Conservation (phyloP, 768 basidiomycete species). For the Leccinum subtestaceum region DNA sequence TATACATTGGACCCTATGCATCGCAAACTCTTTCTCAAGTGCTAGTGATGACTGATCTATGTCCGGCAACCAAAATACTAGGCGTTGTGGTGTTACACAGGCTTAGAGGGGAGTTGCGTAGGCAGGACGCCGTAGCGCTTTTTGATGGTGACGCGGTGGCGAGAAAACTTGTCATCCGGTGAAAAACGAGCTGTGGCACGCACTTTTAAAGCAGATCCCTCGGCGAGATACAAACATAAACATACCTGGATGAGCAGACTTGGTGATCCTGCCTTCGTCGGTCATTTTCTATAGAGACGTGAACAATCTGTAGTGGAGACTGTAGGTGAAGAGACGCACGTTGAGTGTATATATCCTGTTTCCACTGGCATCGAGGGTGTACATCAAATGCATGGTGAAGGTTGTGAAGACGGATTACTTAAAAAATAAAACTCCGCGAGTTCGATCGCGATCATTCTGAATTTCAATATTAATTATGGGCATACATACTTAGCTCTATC, state of each 20-base stretch:
- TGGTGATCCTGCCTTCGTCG: slow-evolving; percentile 77
- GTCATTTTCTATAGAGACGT: slow-evolving; percentile 70
- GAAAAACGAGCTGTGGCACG: slow-evolving; percentile 84
- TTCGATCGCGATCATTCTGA: not conserved
- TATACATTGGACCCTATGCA: not conserved
- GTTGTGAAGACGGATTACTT: not conserved
- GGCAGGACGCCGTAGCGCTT: slow-evolving; percentile 86
- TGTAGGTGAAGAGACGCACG: slow-evolving; percentile 42
- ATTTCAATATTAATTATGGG: not conserved
- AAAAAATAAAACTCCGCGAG: slow-evolving; percentile 19
- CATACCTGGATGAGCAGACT: slow-evolving; percentile 95
- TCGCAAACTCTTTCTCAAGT: not conserved
- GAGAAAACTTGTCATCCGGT: slow-evolving; percentile 98
- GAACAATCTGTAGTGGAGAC: not conserved
- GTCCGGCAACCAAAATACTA: not conserved
- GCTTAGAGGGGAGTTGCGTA: slow-evolving; percentile 87
- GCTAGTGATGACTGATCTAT: not conserved
- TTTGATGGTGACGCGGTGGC: slow-evolving; percentile 96
- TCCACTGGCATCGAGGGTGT: slow-evolving; percentile 72
- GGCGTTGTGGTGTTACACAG: slow-evolving; percentile 53
- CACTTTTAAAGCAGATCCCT: not conserved
- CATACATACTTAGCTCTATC: not conserved
- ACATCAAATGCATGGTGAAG: slow-evolving; percentile 93
- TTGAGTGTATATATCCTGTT: slow-evolving; percentile 92
- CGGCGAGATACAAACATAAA: not conserved